A percentile compares a stretch with the other conserved stretches of the same genome.
phyloP scores from a whole-genome alignment of 805 yeast genomes.

The Hagleromyces aurorensis region DNA sequence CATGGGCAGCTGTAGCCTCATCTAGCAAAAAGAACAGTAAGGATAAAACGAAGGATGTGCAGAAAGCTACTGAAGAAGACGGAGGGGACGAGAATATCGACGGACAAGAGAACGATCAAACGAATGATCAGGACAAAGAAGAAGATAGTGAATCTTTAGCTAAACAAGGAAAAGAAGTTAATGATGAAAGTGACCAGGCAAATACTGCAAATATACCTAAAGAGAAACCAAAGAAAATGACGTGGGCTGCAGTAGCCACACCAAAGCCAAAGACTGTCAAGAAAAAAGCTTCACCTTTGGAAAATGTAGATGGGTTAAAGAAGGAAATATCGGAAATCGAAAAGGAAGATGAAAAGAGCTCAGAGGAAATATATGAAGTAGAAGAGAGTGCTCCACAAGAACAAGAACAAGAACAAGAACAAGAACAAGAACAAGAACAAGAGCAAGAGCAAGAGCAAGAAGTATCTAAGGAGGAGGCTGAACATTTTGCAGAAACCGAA shows the following conservation, averaged over 20 bases:
- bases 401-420: slow-evolving; percentile 3
- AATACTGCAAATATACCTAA: slow-evolving; percentile 11
- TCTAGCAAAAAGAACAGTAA: slow-evolving; percentile 11
- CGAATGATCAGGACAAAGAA: slow-evolving; percentile 1
- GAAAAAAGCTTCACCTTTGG: slow-evolving; percentile 26
- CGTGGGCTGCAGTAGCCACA: slow-evolving; percentile 68
- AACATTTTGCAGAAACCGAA: slow-evolving; percentile 8
- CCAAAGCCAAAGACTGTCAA: slow-evolving; percentile 38
- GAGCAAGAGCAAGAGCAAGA: slow-evolving; percentile 5
- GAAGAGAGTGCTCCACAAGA: slow-evolving; percentile 1
- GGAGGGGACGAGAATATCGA: slow-evolving; percentile 5
- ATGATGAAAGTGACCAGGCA: slow-evolving; percentile 7
- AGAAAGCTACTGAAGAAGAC: slow-evolving; percentile 12
- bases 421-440: slow-evolving; percentile 4
- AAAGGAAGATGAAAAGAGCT: slow-evolving; percentile 19
- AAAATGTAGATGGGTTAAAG: slow-evolving; percentile 28
- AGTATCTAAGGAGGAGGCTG: slow-evolving; percentile 4
- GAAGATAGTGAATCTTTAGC: slow-evolving; percentile 6
- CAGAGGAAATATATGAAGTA: slow-evolving; percentile 1
- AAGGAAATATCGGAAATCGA: slow-evolving; percentile 29
- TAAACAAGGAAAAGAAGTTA: slow-evolving; percentile 7
- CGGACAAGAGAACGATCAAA: slow-evolving; percentile 1
- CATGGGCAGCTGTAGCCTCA: slow-evolving; percentile 36
- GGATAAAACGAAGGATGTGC: slow-evolving; percentile 9
- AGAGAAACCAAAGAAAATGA: slow-evolving; percentile 31